Base-by-base conservation (phyloP, 495 filamentous ascomycete genomes). In the Aspergillus leporis region DNA sequence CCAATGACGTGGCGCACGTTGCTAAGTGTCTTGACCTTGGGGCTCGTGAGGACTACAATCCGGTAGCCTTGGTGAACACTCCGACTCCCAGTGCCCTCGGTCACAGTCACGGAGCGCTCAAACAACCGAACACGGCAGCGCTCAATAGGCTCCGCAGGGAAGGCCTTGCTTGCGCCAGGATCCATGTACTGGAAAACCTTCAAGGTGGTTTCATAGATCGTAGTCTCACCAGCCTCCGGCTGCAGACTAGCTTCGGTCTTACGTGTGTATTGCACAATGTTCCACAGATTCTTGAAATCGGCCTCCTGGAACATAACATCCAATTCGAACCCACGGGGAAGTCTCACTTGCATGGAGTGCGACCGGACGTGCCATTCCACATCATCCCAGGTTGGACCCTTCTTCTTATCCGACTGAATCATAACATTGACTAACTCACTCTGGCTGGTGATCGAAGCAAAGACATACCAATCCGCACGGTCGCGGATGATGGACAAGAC, bases 141-240 rank as follows among this genome's bases (percentile, higher is more conserved):
- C 36, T 83, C 81, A 13, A 88, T 74, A n/a, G 86, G 81, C 6
- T 93, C 90, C 38, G 83, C 73, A 10, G 91, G 90, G 68, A 96
- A 95, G 6, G 82, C 78, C 52, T 82, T 79, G 16, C 85, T 76
- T 51, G 86, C 78, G 32, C 81, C 81, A 10, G 86, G 78, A 65
- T 93, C 90, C 68, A 90, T 85, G 63, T 90, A 91, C 53, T 91
- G 87, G 61, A 93, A 89, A 3, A 83, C 76, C 54, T 85, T 83
- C 5, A 95, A 71, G 8, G 78, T 83, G 2, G 77, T 81, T 61
- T 88, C 84, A 68, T 86, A 89, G 1, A 87, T 78, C 38, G 87
- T 56, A 8, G 74, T 78, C 70, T 96, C 92, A 23, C 87, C 85
- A 23, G 80, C 72, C 22, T 83, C 78, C 0, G 83, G 82, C 14